Base-by-base conservation (phyloP, 2,329 filamentous ascomycete genomes). In the Tolypocladium album region DNA sequence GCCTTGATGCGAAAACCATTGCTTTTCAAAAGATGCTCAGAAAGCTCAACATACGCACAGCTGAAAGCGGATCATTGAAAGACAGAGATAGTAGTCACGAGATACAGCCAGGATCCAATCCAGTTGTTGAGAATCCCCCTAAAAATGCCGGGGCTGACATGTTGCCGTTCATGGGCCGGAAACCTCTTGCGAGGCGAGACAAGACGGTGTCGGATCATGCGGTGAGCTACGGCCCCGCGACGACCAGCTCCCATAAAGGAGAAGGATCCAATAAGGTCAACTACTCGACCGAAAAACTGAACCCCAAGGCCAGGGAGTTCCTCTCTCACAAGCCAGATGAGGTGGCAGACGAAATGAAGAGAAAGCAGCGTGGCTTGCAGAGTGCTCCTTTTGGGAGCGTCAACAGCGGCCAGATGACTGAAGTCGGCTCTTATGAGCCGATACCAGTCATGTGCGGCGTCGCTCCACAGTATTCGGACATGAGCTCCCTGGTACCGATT, bases 21-120 rank as follows among this genome's bases (percentile, higher is more conserved):
- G 70, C 65, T 7, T 73, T 72, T 47, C 59, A 68, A 40, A 67
- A 59, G 27, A 59, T 73, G 58, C 56, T 73, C 4, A 56, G 66
- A 13, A 73, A 66, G 34, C 67, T 73, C 31, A 65, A 66, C 0
- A 62, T 57, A 27, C 53, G 58, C 20, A 53, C 58, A 15, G 38
- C 57, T 9, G 55, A 55, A n/a, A 56, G 50, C 11, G 59, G 53
- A n/a, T n/a, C n/a, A 15, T 11, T 57, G 42, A 55, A 58, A 60
- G 42, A 31, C 9, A 40, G 43, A 22, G 42, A 56, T 39, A 56
- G 56, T 34, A 56, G 53, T 31, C 58, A 56, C 34, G 50, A 17
- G 6, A 31, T 36, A 3, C 12, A 31, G 20, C 40, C 27, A 36
- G 60, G 53, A 24, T 22, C 31, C 20, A n/a, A 38, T 5, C 11